Base-by-base conservation (phyloP, 1,284 basidiomycete genomes). In the Omphalotus olearius region DNA sequence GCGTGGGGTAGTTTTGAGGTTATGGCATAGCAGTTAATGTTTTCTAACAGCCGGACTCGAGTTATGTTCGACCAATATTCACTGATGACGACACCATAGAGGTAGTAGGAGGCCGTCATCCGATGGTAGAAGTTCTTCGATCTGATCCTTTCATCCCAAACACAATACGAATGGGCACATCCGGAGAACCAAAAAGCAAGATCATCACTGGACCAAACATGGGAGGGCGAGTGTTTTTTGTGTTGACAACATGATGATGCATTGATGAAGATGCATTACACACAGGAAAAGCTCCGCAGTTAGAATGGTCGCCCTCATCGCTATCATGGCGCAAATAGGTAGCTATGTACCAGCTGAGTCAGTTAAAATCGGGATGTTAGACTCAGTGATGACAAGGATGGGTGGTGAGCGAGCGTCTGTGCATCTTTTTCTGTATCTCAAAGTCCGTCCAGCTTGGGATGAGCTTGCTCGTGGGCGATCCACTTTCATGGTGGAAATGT, bases 401-500 rank as follows among this genome's bases (percentile, higher is more conserved):
- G 91, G 84, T 60, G 88, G 86, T 81, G 59, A 55, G 75, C 61
- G 18, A 37, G 23, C 23, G 18, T 48, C 17, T 51, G 14, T 38
- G 52, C 47, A 25, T 43, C 38, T 40, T 51, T 20, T 39, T 11
- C 42, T 9, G 18, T 20, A 25, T 42, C 41, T 39, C 18, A 45
- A 46, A 51, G 51, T 17, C 50, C 38, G 20, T 23, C 39, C 53
- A 89, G 94, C 94, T 0, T 87, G 84, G 4, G 95, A 98, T 63
- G 90, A 95, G 57, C 69, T 98, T 30, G 80, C 84, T 1, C 75
- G 86, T 33, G 92, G 92, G 0, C 83, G 91, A 18, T 93, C 90
- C 1, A 98, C 94, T 0, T 96, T 95, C 63, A 94, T 97, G 93
- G 90, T 97, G 0, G 96, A 99, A 69, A 87, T 98, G 73, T 78